Base-by-base conservation (phyloP, 495 filamentous ascomycete genomes). In the Aspergillus cristatus region DNA sequence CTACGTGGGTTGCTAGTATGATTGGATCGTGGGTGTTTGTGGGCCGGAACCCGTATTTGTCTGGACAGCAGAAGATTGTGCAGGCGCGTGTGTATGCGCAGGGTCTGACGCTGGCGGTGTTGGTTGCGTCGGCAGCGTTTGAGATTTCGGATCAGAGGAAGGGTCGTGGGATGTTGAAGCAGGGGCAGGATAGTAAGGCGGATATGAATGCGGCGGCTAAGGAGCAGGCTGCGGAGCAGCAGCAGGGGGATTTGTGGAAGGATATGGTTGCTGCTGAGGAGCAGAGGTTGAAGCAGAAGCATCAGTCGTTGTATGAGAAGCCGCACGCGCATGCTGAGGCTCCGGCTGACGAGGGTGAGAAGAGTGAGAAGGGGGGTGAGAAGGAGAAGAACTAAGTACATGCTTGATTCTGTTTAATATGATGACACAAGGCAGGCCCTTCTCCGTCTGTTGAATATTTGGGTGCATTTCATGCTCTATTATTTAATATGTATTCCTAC, bases 61-160 rank as follows among this genome's bases (percentile, higher is more conserved):
- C 70, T 14, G 75, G 72, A 1, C 58, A 70, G 47, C 91, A 98
- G 75, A 98, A 98, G 71, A 68, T 98, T 17, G 91, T 98, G 14
- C 91, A 98, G 71, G 93, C 93, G 7, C 79, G 91, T 71, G 82
- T 98, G 43, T 97, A 97, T 65, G 91, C 91, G n/a, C 91, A 98
- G 67, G 88, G 87, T 12, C 64, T 95, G 50, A 96, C 91, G 34
- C 64, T 98, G 13, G 84, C 83, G 53, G 86, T 97, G 36, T 64
- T 98, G 42, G 68, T 94, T 50, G 86, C 85, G 20, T 84, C 78
- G 40, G 90, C 93, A 28, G 86, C 77, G 13, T 83, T 97, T 53
- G 91, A 98, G 79, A 81, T 88, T 18, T 74, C 73, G 5, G 91
- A 98, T 58, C 81, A 83, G 39, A 74, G 71, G 43, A 73, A 71